A percentile compares a stretch with the other conserved stretches of the same genome.
phyloP scores from a whole-genome alignment of 2,329 filamentous ascomycete genomes.

The Biscogniauxia mediterranea region DNA sequence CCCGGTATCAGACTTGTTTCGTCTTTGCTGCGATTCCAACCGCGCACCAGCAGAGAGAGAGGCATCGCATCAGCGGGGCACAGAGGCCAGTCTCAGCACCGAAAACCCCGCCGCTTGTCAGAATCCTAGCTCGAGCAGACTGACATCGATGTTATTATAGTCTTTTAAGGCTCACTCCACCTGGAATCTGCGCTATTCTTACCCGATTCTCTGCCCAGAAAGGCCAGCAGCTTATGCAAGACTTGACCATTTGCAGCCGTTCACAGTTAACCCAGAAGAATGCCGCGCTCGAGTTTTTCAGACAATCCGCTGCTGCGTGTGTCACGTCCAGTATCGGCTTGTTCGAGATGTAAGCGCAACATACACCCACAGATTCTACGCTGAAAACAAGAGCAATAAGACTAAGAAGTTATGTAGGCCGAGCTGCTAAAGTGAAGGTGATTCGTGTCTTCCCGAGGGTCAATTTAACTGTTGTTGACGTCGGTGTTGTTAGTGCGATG shows the following conservation, averaged over 20 bases:
- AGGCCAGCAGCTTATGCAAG: not conserved
- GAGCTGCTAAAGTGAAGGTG: constrained; percentile 89
- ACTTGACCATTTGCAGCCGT: constrained; percentile 2
- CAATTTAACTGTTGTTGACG: constrained; percentile 7
- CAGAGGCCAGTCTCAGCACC: not conserved
- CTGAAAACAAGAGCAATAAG: constrained; percentile 1
- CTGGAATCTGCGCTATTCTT: not conserved
- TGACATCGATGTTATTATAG: not conserved
- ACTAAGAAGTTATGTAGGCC: constrained; percentile 46
- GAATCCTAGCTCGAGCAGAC: not conserved
- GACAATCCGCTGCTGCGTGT: constrained; percentile 64
- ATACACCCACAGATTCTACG: constrained; percentile 5
- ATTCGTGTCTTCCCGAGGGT: constrained; percentile 4
- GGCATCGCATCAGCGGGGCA: not conserved
- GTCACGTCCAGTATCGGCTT: constrained; percentile 76
- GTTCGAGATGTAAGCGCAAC: constrained; percentile 63
- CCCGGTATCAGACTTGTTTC: not conserved
- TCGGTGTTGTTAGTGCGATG: constrained; percentile 67
- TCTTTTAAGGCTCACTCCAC: not conserved
- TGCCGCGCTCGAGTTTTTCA: constrained; percentile 42
- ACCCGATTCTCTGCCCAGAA: not conserved
- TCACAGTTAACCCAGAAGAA: constrained; percentile 15
- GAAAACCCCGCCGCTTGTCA: not conserved
- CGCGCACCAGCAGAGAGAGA: not conserved
- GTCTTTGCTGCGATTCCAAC: not conserved